phyloP scores from a whole-genome alignment of 2,329 filamentous ascomycete genomes.

The Paraphoma chrysanthemicola region DNA sequence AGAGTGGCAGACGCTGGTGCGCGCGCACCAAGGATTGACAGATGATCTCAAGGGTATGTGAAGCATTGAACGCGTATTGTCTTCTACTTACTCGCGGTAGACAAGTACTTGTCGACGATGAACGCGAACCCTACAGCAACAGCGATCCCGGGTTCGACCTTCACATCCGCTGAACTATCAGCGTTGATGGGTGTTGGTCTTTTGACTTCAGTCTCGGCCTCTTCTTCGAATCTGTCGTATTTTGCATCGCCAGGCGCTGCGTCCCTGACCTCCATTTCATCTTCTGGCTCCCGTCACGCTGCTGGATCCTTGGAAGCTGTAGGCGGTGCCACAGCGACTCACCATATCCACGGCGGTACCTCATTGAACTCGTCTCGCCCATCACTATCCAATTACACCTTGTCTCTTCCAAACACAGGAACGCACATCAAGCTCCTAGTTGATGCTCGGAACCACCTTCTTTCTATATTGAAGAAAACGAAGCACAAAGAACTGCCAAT shows the following conservation, averaged over 20 bases:
- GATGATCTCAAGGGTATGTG: conserved; percentile 46
- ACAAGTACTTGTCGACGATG: conserved; percentile 62
- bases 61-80: not conserved
- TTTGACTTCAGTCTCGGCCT: conserved; percentile 58
- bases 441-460: conserved; percentile 67
- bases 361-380: conserved; percentile 31
- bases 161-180: conserved; percentile 59
- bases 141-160: conserved; percentile 48
- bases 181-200: conserved; percentile 71
- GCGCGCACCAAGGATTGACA: conserved; percentile 26
- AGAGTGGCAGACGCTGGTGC: conserved; percentile 55
- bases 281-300: conserved; percentile 66
- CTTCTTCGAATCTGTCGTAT: conserved; percentile 44
- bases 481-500: conserved; percentile 70
- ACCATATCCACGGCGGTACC: conserved; percentile 71
- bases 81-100: conserved; percentile 22
- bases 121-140: conserved; percentile 58
- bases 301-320: conserved; percentile 74
- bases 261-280: conserved; percentile 65
- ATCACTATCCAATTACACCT: conserved; percentile 48
- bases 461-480: conserved; percentile 64
- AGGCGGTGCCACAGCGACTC: conserved; percentile 70
- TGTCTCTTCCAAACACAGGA: conserved; percentile 73
- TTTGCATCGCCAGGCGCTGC: conserved; percentile 53
- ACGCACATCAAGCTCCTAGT: conserved; percentile 70